phyloP scores from a whole-genome alignment of 1,139 yeast species.

The Magnusiomyces tetraspermus region DNA sequence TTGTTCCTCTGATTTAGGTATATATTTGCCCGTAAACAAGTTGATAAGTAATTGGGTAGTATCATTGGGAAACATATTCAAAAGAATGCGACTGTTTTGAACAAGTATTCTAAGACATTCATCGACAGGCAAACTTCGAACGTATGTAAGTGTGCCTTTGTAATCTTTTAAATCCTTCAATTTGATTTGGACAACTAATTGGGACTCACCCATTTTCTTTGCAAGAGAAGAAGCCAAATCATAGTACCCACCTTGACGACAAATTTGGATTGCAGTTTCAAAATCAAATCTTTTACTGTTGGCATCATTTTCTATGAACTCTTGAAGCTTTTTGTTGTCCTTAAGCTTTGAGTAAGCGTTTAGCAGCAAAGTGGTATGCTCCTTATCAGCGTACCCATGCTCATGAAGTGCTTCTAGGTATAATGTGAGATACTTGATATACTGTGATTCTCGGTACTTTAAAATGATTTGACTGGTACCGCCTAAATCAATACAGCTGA shows the following conservation, averaged over 20 bases:
- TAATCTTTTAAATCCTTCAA: conserved; percentile 59
- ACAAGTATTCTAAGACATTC: conserved; percentile 65
- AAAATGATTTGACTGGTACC: conserved; percentile 67
- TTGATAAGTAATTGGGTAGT: conserved; percentile 76
- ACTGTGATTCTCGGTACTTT: conserved; percentile 77
- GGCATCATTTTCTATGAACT: conserved; percentile 44
- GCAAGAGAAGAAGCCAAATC: conserved; percentile 65
- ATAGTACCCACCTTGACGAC: conserved; percentile 68
- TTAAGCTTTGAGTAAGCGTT: conserved; percentile 80
- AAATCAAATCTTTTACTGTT: conserved; percentile 47
- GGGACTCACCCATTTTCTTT: conserved; percentile 62
- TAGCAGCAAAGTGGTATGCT: conserved; percentile 72
- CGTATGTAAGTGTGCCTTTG: conserved; percentile 52
- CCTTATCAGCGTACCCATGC: conserved; percentile 48
- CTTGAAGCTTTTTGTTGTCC: conserved; percentile 46
- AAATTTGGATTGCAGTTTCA: conserved; percentile 58
- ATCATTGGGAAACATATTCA: conserved; percentile 65
- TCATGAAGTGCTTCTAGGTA: conserved; percentile 57
- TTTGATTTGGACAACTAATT: conserved; percentile 67
- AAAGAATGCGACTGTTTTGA: conserved; percentile 54
- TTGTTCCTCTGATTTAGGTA: conserved; percentile 32
- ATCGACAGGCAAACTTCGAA: conserved; percentile 63
- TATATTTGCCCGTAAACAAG: conserved; percentile 78
- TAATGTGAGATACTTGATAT: conserved; percentile 52
- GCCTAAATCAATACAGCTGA: conserved; percentile 42